phyloP scores from a whole-genome alignment of 495 filamentous ascomycete species.

The Penicillium cinerascens region DNA sequence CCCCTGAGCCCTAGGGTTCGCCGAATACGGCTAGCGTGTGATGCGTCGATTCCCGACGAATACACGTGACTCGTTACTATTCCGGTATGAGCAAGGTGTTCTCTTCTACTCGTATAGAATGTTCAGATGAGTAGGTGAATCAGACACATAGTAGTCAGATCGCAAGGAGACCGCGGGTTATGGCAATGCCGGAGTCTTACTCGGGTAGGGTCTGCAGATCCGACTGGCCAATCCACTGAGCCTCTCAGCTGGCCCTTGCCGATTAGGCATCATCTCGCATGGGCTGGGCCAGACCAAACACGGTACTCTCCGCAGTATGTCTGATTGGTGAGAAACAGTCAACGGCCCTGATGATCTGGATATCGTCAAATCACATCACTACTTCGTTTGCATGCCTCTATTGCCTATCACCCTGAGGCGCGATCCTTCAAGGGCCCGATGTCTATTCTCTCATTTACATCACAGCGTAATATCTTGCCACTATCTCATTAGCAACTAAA shows the following conservation, averaged over 20 bases:
- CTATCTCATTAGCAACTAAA: neutral
- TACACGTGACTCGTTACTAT: slow-evolving; percentile 8
- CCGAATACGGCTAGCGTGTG: slow-evolving; percentile 10
- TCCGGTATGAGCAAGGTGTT: slow-evolving; percentile 1
- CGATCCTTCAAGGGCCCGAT: neutral
- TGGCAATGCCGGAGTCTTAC: neutral
- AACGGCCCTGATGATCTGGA: neutral
- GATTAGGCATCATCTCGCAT: slow-evolving; percentile 14
- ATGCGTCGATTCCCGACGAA: slow-evolving; percentile 16
- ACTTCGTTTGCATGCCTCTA: no score
- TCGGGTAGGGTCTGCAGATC: neutral
- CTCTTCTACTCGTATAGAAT: neutral
- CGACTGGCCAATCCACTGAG: slow-evolving; percentile 1
- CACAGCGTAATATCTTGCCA: no score
- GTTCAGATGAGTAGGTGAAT: neutral
- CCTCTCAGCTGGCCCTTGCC: slow-evolving; percentile 14
- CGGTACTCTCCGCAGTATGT: neutral
- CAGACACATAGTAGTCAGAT: neutral
- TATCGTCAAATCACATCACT: neutral
- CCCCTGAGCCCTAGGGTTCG: slow-evolving; percentile 12
- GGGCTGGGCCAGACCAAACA: neutral
- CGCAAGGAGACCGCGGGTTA: neutral
- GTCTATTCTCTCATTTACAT: neutral
- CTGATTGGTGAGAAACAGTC: neutral
- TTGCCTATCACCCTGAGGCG: no score